Conservation (phyloP, 208 protist species). For the Trypanosoma platydactyli region DNA sequence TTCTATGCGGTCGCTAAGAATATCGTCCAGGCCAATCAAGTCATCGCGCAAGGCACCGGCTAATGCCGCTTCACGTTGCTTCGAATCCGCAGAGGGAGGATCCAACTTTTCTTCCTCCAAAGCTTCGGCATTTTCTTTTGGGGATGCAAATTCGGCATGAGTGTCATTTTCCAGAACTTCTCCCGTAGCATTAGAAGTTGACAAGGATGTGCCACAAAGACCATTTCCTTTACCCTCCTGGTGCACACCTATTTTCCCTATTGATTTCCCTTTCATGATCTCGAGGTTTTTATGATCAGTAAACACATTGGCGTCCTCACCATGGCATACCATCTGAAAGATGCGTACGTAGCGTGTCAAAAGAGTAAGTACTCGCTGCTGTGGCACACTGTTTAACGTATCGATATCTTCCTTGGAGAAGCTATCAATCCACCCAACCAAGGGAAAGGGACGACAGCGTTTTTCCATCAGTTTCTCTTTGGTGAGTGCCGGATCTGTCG, state of each 20-base stretch:
- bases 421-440: constrained; percentile 74
- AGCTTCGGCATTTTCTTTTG: background rate
- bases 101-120: background rate
- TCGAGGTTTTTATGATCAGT: constrained; percentile 28
- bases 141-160: background rate
- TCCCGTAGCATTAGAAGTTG: too few relatives aligned
- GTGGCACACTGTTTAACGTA: constrained; percentile 52
- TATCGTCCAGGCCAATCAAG: constrained; percentile 38
- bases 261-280: constrained; percentile 4
- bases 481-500: constrained; percentile 15
- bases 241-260: background rate
- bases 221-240: background rate
- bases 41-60: constrained; percentile 30
- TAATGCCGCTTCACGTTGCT: constrained; percentile 22
- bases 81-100: background rate
- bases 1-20: constrained; percentile 15
- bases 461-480: constrained; percentile 26
- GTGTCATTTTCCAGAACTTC: background rate
- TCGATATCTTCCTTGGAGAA: constrained; percentile 61
- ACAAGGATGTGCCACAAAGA: background rate
- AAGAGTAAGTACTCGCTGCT: constrained; percentile 44
- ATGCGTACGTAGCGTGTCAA: constrained; percentile 56
- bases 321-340: constrained; percentile 74
- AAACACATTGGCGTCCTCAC: constrained; percentile 54
- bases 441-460: constrained; percentile 42